Evolutionary conservation across 441 rosid species (phyloP), one percentile per base, ranked within the genome.

Genomic region (Erodium trifolium): DNA sequence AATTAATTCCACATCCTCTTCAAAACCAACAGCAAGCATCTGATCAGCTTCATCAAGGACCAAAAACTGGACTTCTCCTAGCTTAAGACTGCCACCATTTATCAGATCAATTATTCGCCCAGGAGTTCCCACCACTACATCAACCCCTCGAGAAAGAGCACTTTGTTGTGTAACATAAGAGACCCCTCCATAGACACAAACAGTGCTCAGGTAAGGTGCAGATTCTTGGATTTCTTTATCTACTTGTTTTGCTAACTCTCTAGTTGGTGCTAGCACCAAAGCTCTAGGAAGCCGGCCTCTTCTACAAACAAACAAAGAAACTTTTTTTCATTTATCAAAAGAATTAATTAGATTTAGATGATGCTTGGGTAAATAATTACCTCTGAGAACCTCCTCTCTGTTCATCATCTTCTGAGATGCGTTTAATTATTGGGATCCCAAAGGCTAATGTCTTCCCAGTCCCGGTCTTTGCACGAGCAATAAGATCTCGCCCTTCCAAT

Each of bases 381-480:
- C 96, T 85, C 29, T 72, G 80, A 11, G 79, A 76, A 70, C 82
- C 59, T 72, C 70, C 74, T 59, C 1, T 7, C 19, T 66, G 77
- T 23, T 79, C 84, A 73, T 77, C 72, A 70, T 84, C 86, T 69
- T 89, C 96, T 39, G 92, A 87, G 64, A 94, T 88, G 7, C 78
- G 82, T 78, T 94, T 94, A 59, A 94, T 79, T 51, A 94, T 88
- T 9, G 97, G 97, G 37, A 94, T 91, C 35, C 97, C 99, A 34
- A 94, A 94, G 71, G 99, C 99, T 74, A 94, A 77, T 23, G 97
- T 94, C 90, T 94, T 94, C 31, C 99, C 99, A 39, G 99, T 94
- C 73, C 99, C 97, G 23, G 99, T 94, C 86, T 94, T 94, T 0
- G 99, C 99, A 75, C 99, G 97, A 77, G 96, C 99, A 73, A 94